These are phyloP conservation scores for Aspergillus kassunensis DNA, from an alignment of 495 filamentous ascomycete species.

Conservation along the genomic window DNA sequence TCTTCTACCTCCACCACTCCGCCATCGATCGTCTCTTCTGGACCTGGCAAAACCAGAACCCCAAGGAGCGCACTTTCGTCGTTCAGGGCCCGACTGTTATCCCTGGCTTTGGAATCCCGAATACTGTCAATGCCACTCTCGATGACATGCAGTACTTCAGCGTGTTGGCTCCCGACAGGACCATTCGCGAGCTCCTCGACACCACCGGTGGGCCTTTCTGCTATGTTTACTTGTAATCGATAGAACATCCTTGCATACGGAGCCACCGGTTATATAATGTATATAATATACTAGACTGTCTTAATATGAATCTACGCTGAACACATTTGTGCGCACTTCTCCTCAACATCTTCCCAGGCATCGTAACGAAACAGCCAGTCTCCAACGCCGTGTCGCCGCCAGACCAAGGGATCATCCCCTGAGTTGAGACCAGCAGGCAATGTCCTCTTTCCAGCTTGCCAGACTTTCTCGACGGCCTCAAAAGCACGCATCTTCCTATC, in stretches of 20 bases:
- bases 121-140: constrained; percentile 10
- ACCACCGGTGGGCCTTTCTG: constrained; percentile 45
- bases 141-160: constrained; percentile 10
- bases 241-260: not conserved
- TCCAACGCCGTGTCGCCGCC: constrained; percentile 7
- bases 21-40: constrained; percentile 57
- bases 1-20: constrained; percentile 56
- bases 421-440: too few relatives aligned
- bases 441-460: not conserved
- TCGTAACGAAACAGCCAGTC: constrained; percentile 11
- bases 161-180: constrained; percentile 15
- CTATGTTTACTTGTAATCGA: constrained; percentile 37
- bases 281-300: not conserved
- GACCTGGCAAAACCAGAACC: constrained; percentile 47
- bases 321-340: not conserved
- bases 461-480: constrained; percentile 1
- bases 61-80: constrained; percentile 14
- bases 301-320: not conserved
- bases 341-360: constrained; percentile 3
- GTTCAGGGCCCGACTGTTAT: constrained; percentile 12
- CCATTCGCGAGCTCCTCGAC: constrained; percentile 28
- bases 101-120: constrained; percentile 1
- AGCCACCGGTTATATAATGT: not conserved
- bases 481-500: too few relatives aligned
- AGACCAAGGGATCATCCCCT: too few relatives aligned